A percentile compares a stretch with the other conserved stretches of the same genome.
Conservation (phyloP, 345 rosid genomes). For the Syzygium oleosum region DNA sequence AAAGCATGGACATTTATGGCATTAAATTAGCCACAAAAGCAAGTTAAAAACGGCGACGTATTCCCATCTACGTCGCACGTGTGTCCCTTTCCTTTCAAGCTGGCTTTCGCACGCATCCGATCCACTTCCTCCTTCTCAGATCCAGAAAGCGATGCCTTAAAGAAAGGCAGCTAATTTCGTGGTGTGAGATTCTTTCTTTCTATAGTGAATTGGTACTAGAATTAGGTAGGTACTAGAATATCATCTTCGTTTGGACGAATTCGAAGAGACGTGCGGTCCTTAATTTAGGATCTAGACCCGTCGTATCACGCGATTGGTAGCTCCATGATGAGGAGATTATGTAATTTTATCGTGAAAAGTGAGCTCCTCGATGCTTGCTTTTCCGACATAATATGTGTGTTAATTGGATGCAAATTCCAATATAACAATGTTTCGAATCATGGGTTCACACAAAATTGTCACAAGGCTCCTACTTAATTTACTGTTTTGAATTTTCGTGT, state of each 20-base stretch:
- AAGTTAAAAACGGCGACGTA: neutral
- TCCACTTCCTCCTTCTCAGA: neutral
- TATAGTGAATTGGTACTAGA: neutral
- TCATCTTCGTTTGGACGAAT: neutral
- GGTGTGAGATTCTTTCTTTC: neutral
- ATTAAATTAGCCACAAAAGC: neutral
- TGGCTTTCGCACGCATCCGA: neutral
- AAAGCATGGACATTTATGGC: neutral
- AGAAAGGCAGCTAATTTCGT: neutral
- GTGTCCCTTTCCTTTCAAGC: neutral
- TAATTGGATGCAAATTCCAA: neutral
- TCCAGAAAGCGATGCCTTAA: neutral
- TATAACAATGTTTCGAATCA: neutral
- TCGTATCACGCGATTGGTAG: rapidly evolving
- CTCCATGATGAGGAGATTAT: neutral
- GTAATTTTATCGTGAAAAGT: neutral
- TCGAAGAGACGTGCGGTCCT: neutral
- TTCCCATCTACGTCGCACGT: neutral
- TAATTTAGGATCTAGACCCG: neutral
- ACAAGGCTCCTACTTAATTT: neutral
- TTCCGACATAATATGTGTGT: neutral
- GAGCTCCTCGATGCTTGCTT: neutral
- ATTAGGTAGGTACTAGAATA: neutral
- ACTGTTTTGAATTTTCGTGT: neutral
- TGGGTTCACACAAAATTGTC: neutral